phyloP scores from a whole-genome alignment of 768 basidiomycete species.

The Goffeauzyma gilvescens region DNA sequence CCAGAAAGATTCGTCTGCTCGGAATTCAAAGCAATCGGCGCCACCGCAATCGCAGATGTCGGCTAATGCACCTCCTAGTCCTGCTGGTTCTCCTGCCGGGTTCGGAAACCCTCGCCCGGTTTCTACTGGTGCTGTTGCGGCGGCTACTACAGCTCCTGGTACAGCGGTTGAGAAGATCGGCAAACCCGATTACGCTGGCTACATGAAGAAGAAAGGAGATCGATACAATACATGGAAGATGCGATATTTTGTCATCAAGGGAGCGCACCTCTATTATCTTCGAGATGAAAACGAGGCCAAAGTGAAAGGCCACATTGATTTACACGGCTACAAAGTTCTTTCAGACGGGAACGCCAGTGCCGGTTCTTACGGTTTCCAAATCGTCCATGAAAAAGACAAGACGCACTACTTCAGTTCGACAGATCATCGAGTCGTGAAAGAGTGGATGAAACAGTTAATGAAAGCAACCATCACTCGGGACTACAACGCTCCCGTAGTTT shows the following conservation, averaged over 20 bases:
- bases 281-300: conserved; percentile 67
- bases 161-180: conserved; percentile 82
- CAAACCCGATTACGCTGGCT: conserved; percentile 68
- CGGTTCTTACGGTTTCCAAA: conserved; percentile 84
- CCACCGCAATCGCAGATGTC: too few relatives aligned
- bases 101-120: too few relatives aligned
- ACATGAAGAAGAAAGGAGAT: conserved; percentile 91
- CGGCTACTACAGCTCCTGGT: conserved; percentile 13
- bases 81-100: too few relatives aligned
- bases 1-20: too few relatives aligned
- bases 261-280: conserved; percentile 72
- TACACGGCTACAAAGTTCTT: conserved; percentile 76
- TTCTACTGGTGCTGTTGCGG: conserved; percentile 1
- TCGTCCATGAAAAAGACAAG: conserved; percentile 72
- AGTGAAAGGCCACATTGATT: conserved; percentile 89
- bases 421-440: conserved; percentile 64
- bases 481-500: conserved; percentile 80
- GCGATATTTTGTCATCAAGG: conserved; percentile 82
- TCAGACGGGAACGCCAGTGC: conserved; percentile 82
- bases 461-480: conserved; percentile 92
- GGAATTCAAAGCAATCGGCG: too few relatives aligned
- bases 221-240: conserved; percentile 81
- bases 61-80: too few relatives aligned
- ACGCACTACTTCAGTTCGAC: conserved; percentile 81
- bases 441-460: conserved; percentile 99